These are phyloP conservation scores for Pythium coloratum DNA, from an alignment of 352 stramenopile genomes.

Conservation along the genomic window DNA sequence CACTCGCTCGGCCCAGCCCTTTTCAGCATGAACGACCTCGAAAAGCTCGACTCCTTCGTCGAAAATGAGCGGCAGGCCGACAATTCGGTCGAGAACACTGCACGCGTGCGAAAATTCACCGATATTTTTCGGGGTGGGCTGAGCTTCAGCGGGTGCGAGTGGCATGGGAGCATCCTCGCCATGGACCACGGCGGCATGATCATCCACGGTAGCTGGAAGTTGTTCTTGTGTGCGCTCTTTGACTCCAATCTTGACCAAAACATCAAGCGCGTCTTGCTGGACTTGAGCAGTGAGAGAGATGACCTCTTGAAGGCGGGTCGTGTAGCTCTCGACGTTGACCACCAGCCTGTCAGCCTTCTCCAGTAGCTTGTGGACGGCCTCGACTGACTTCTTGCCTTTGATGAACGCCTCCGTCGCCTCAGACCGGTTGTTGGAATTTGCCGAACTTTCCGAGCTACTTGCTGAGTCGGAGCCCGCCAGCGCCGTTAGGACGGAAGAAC, in stretches of 20 bases:
- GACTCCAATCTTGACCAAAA: conserved; percentile 58
- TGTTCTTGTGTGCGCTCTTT: neutral
- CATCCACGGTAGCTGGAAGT: neutral
- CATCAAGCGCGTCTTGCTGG: conserved; percentile 47
- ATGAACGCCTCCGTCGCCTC: conserved; percentile 25
- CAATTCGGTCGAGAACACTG: conserved; percentile 61
- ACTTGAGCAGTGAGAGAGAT: conserved; percentile 46
- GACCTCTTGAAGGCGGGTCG: conserved; percentile 54
- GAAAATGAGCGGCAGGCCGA: conserved; percentile 71
- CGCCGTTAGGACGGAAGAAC: neutral
- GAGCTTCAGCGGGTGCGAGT: neutral
- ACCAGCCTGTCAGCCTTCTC: conserved; percentile 60
- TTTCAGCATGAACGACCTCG: conserved; percentile 55
- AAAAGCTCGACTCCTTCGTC: conserved; percentile 64
- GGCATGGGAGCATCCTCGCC: conserved; percentile 15
- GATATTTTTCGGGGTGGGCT: conserved; percentile 4
- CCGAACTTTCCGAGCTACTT: neutral
- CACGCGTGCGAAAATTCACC: conserved; percentile 53
- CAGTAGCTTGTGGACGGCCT: conserved; percentile 62
- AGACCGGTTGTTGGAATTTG: conserved; percentile 4
- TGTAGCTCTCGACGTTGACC: conserved; percentile 71
- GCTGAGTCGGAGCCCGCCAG: conserved; percentile 10
- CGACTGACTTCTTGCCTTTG: conserved; percentile 69
- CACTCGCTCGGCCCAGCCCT: conserved; percentile 67
- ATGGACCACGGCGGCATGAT: neutral